Evolutionary conservation across 2,329 filamentous ascomycete species (phyloP), one percentile per base, ranked within the genome.

Genomic region (Ceratocystis cubensis): DNA sequence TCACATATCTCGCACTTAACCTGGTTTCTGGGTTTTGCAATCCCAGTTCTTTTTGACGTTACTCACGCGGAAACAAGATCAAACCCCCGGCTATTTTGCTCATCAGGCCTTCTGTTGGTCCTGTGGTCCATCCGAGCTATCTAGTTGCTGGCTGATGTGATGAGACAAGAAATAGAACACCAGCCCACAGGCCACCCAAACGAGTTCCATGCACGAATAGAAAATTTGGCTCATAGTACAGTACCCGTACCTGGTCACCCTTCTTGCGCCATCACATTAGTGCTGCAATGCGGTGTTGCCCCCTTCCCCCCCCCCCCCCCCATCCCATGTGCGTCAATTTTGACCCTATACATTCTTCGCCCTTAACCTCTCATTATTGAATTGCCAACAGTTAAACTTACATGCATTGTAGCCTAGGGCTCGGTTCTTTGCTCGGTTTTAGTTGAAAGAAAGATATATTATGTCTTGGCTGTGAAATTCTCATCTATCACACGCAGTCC

Each of bases 21-120:
- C 56, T n/a, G 56, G 56, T 59, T 59, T 59, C 56, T 59, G 56
- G 56, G 56, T 59, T 30, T 59, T 30, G 25, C 56, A 30, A 59
- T 33, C 30, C 25, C 30, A 10, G 25, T 20, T 59, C 2, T 59
- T 30, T 59, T 25, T 33, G 28, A n/a, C 28, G 25, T 59, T 30
- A 33, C 56, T 59, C 56, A 59, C 30, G 56, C 56, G 30, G 56
- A 59, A 59, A 37, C 56, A 33, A n/a, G 7, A 8, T 10, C 8
- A 6, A 59, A 20, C 13, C 56, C 56, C 56, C 17, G 56, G 28
- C n/a, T 37, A 59, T 59, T n/a, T n/a, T 59, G 56, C 17, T 37
- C 22, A 53, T 53, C 10, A 53, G 48, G 48, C 25, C 48, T 37
- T 59, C 37, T 33, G 56, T 5, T 59, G 20, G 56, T 33, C 28